Evolutionary conservation across 352 stramenopile species (phyloP), one percentile per base, ranked within the genome.

Genomic region (Phytophthora vignae): DNA sequence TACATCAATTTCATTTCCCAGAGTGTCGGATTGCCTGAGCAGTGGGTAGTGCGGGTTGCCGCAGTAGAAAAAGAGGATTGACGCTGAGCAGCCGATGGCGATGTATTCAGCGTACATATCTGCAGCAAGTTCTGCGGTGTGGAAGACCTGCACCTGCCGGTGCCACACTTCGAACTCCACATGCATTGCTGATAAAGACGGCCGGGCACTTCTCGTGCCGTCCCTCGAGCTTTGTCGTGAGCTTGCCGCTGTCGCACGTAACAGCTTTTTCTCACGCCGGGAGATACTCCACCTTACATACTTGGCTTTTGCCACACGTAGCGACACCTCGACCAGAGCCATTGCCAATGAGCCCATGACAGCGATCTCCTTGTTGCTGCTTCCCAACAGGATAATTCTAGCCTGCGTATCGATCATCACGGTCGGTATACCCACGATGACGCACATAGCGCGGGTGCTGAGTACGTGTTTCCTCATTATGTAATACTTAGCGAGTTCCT

Each of bases 21-120:
- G 3, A 11, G 29, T 29, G 38, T 29, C n/a, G 6, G 55, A 60
- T 31, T 33, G 33, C n/a, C 31, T 27, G 7, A 60, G 22, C 31
- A 60, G n/a, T 31, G 17, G n/a, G n/a, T 60, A 60, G 17, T 49
- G 31, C 4, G 54, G 31, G 11, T 60, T 38, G 4, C 29, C 21
- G n/a, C 29, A 38, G 10, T 58, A 60, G n/a, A 60, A 60, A 29
- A 60, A 60, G 5, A 60, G 31, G 48, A 60, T 60, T 7, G 54
- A 25, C 9, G 54, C 54, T 17, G 54, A 60, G n/a, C 54, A 48
- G 10, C 54, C 54, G 7, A 60, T 60, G 14, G 54, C 54, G 3
- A 60, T 60, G 10, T 56, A 33, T 56, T 36, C 25, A 7, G 46
- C 46, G 27, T 53, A 53, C 46, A 53, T 53, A 14, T 53, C 46